Conservation (phyloP, 2,329 filamentous ascomycete genomes). For the Stagonosporopsis cucurbitacearum region DNA sequence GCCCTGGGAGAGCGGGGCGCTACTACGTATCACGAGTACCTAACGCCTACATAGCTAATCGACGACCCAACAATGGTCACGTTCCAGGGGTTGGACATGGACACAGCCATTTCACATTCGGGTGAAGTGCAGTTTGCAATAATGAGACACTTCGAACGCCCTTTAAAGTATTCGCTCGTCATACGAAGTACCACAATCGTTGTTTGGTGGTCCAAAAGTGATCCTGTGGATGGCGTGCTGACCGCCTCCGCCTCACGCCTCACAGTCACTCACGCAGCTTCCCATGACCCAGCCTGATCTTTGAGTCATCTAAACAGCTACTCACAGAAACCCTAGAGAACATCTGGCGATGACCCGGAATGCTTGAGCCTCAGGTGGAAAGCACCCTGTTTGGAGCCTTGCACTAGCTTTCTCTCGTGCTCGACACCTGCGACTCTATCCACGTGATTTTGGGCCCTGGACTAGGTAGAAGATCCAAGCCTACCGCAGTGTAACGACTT, state of each 20-base stretch:
- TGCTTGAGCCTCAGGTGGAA: not conserved
- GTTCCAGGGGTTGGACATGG: conserved; percentile 10
- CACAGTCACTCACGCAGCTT: conserved; percentile 38
- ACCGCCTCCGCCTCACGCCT: conserved; percentile 26
- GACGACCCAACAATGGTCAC: conserved; percentile 3
- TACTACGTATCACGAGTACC: conserved; percentile 25
- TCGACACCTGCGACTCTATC: not conserved
- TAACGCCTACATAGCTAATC: conserved; percentile 12
- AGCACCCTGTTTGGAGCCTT: not conserved
- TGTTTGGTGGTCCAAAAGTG: conserved; percentile 21
- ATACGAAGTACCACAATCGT: conserved; percentile 30
- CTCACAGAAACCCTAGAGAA: not conserved
- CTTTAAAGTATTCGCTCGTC: conserved; percentile 12
- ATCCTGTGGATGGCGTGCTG: conserved; percentile 42
- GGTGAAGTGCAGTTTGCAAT: conserved; percentile 19
- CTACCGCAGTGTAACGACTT: not conserved
- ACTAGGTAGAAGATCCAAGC: too few relatives aligned
- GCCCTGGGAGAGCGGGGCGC: conserved; percentile 33
- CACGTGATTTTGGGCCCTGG: not conserved
- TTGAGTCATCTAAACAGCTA: conserved; percentile 28
- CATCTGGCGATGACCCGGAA: not conserved
- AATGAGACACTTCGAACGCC: conserved; percentile 20
- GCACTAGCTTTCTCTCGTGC: not conserved
- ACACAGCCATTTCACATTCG: conserved; percentile 21
- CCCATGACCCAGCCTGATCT: conserved; percentile 34